Evolutionary conservation across 1,284 basidiomycete genomes (phyloP).

Genomic region (Cystobasidium slooffiae): DNA sequence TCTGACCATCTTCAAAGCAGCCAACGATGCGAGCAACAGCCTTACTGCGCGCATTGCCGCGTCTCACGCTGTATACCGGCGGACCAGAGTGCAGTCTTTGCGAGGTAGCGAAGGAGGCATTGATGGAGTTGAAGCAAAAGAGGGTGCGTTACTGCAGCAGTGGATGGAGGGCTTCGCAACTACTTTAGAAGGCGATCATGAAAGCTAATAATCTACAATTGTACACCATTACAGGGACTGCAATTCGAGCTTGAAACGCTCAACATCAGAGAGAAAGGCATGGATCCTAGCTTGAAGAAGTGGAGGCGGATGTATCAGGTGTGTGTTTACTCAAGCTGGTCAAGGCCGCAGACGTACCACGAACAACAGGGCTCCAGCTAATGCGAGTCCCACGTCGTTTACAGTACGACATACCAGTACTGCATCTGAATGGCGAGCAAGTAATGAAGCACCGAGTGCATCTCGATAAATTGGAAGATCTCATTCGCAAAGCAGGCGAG

Average conservation of each 20-base stretch:
- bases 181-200: background rate
- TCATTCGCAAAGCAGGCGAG: conserved; percentile 39
- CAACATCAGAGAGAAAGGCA: conserved; percentile 49
- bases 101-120: conserved; percentile 50
- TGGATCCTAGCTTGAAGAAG: conserved; percentile 46
- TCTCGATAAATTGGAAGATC: conserved; percentile 45
- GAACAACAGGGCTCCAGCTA: background rate
- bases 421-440: conserved; percentile 48
- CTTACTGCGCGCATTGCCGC: conserved; percentile 40
- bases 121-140: conserved; percentile 43
- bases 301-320: conserved; percentile 52
- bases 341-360: background rate
- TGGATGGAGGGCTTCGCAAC: background rate
- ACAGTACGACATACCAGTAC: conserved; percentile 52
- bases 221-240: background rate
- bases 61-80: conserved; percentile 49
- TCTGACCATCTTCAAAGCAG: background rate
- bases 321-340: background rate
- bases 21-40: conserved; percentile 13
- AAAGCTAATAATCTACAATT: background rate
- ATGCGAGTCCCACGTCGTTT: background rate
- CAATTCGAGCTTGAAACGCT: conserved; percentile 49
- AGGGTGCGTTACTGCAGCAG: conserved; percentile 1
- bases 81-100: conserved; percentile 47
- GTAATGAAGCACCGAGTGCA: conserved; percentile 52